These are phyloP conservation scores for Avicennia marina DNA, from an alignment of 257 asterid genomes.

Conservation along the genomic window DNA sequence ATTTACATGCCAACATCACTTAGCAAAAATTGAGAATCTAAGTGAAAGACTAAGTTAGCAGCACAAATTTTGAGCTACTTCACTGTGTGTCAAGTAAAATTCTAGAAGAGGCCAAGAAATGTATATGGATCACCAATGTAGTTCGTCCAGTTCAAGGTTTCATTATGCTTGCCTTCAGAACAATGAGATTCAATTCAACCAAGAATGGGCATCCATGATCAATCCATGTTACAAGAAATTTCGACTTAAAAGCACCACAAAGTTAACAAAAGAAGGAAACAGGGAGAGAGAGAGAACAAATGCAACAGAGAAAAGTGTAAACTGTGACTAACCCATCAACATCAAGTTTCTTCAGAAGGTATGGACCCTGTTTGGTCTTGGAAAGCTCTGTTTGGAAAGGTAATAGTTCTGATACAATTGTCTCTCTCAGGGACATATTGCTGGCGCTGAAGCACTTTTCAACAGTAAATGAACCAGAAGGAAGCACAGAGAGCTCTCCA, in stretches of 20 bases:
- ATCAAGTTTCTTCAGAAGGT: slow-evolving; percentile 78
- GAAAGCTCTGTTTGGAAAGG: slow-evolving; percentile 66
- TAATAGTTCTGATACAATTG: slow-evolving; percentile 72
- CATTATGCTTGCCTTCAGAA: neutral
- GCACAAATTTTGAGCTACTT: no score
- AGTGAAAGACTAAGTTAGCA: no score
- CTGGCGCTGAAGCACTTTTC: slow-evolving; percentile 78
- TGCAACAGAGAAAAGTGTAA: slow-evolving; percentile 5
- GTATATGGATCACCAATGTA: no score
- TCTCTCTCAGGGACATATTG: slow-evolving; percentile 66
- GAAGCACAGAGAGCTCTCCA: slow-evolving; percentile 80
- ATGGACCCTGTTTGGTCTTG: slow-evolving; percentile 92
- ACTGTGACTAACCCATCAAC: slow-evolving; percentile 70
- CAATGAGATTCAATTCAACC: slow-evolving; percentile 2
- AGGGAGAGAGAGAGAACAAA: neutral
- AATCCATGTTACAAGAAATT: neutral
- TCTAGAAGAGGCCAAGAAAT: no score
- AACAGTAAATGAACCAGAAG: slow-evolving; percentile 76
- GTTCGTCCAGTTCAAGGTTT: no score
- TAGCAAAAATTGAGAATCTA: no score
- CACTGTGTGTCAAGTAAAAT: no score
- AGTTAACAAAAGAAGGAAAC: neutral
- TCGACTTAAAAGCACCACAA: neutral
- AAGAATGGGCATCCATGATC: neutral
- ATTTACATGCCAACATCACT: no score